Conservation (phyloP, 2,329 filamentous ascomycete species). For the Nothophoma quercina region DNA sequence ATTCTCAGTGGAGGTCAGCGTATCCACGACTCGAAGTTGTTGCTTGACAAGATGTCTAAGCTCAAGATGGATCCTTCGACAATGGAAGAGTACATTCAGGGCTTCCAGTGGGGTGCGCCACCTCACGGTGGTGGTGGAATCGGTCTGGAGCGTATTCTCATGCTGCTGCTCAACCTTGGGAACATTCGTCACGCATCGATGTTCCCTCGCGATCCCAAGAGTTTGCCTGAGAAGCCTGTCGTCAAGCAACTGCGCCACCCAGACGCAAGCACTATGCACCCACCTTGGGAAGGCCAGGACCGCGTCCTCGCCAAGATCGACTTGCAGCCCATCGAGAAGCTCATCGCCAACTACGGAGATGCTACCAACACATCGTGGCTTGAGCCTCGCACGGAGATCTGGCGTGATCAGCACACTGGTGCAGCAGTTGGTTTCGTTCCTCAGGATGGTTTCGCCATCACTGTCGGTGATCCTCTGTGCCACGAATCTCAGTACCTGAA, state of each 20-base stretch:
- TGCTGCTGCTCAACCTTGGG: constrained; percentile 83
- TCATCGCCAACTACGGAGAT: constrained; percentile 95
- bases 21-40: constrained; percentile 79
- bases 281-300: constrained; percentile 67
- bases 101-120: constrained; percentile 86
- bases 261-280: constrained; percentile 81
- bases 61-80: constrained; percentile 78
- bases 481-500: constrained; percentile 77
- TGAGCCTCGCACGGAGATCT: constrained; percentile 86
- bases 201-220: constrained; percentile 89
- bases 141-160: constrained; percentile 86
- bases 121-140: constrained; percentile 91
- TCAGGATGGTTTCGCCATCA: constrained; percentile 79
- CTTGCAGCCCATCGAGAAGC: constrained; percentile 79
- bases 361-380: constrained; percentile 94
- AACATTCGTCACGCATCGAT: constrained; percentile 89
- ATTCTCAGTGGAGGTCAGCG: constrained; percentile 92
- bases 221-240: constrained; percentile 73
- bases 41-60: constrained; percentile 79
- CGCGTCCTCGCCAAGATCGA: constrained; percentile 58
- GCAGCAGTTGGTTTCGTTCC: constrained; percentile 86
- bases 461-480: constrained; percentile 87
- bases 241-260: constrained; percentile 78
- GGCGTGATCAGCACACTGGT: constrained; percentile 80
- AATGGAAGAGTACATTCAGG: constrained; percentile 90